Evolutionary conservation across 345 rosid species (phyloP), one percentile per base, ranked within the genome.

Genomic region (Sisymbrium altissimum): DNA sequence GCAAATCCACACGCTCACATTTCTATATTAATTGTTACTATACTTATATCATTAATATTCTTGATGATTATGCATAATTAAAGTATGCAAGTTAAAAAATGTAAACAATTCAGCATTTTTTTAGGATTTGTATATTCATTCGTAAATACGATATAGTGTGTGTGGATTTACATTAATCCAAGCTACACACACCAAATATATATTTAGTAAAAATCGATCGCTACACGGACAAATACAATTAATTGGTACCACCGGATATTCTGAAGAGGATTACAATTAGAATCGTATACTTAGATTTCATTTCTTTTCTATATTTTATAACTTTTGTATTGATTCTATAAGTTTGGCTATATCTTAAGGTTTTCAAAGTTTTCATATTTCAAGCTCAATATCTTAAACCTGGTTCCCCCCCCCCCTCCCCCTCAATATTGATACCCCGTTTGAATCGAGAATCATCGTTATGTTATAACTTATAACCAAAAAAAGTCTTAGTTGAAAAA

Each of bases 1-100:
- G 11, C 55, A 64, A 53, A 43, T 65, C 17, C 71, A 72, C 71
- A 73, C 71, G 66, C 13, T 23, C 43, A 6, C 65, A 35, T 35
- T 23, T 55, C 11, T 25, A 55, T 73, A 33, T 44, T 44, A 21
- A 27, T 4, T 55, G 39, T 41, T 19, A 72, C 17, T 14, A 41
- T 61, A 21, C 18, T 18, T 41, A 29, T 40, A 71, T 41, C 9
- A 62, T 29, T 55, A 8, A 44, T 21, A 27, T 58, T 19, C 35
- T 39, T 53, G 14, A 7, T 72, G 13, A 19, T 27, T 38, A 35
- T 27, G 38, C 40, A 49, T 53, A 52, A 6, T 3, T 52, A 33
- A 30, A 18, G 53, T 64, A 38, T 27, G 69, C 43, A 65, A 1
- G 10, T 14, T 41, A 23, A 23, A 36, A 39, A 39, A 39, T 39